These are phyloP conservation scores for Venturia effusa DNA, from an alignment of 2,329 filamentous ascomycete genomes.

Conservation along the genomic window DNA sequence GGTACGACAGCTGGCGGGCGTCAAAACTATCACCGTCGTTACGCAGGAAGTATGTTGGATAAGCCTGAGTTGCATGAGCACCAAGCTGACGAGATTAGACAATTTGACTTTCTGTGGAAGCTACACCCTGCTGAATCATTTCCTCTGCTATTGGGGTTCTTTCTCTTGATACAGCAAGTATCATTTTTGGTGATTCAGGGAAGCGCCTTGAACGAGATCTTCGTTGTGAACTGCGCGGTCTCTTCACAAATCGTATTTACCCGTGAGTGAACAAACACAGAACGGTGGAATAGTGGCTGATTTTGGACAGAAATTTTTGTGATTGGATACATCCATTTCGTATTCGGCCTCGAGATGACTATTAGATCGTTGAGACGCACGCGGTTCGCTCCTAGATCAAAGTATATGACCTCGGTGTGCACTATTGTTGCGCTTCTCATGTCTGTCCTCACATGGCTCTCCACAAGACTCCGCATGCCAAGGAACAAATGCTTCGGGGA, in stretches of 20 bases:
- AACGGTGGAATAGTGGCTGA: not conserved
- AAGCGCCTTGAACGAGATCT: constrained; percentile 26
- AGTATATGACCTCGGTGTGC: constrained; percentile 50
- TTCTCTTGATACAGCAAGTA: constrained; percentile 26
- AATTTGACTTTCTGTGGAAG: constrained; percentile 24
- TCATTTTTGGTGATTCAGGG: constrained; percentile 29
- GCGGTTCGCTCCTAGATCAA: constrained; percentile 46
- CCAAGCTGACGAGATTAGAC: constrained; percentile 17
- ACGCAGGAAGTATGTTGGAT: constrained; percentile 22
- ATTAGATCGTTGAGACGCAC: constrained; percentile 43
- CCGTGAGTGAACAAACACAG: constrained; percentile 19
- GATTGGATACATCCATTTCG: constrained; percentile 52
- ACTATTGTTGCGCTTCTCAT: constrained; percentile 40
- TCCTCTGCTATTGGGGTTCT: constrained; percentile 28
- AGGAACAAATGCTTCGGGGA: constrained; percentile 55
- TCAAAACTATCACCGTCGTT: constrained; percentile 22
- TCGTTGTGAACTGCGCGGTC: constrained; percentile 24
- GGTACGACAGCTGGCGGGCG: constrained; percentile 26
- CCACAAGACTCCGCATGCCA: constrained; percentile 45
- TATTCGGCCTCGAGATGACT: constrained; percentile 53
- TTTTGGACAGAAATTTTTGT: constrained; percentile 48
- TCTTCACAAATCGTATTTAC: constrained; percentile 28
- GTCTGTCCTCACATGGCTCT: constrained; percentile 46
- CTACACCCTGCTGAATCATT: constrained; percentile 30
- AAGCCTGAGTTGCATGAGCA: not conserved